phyloP scores from a whole-genome alignment of 441 rosid species.

The Raphanus hybrid region DNA sequence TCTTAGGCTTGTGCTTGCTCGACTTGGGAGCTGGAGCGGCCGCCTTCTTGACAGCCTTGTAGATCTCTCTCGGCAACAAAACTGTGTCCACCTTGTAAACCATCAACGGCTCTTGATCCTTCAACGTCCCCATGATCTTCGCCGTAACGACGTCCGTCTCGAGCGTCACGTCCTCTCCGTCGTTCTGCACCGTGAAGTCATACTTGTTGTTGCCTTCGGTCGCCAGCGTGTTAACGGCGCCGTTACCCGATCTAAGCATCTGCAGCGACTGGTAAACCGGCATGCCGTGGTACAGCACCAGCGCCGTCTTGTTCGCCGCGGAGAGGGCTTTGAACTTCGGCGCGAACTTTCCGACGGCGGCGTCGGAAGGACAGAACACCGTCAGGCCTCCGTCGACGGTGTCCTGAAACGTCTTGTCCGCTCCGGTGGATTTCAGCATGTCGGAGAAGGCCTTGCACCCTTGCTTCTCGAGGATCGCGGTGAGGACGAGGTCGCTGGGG shows the following conservation, averaged over 20 bases:
- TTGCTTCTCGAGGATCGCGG: constrained; percentile 56
- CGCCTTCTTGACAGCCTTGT: constrained; percentile 45
- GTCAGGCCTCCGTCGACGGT: constrained; percentile 69
- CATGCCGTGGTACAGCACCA: constrained; percentile 63
- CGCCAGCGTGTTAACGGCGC: constrained; percentile 62
- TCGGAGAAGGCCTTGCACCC: constrained; percentile 69
- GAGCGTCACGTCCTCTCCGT: constrained; percentile 59
- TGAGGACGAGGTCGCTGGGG: constrained; percentile 57
- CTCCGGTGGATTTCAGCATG: constrained; percentile 51
- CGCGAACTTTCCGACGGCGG: constrained; percentile 51
- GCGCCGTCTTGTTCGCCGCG: constrained; percentile 50
- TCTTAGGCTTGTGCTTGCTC: constrained; percentile 40
- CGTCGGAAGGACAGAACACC: constrained; percentile 68
- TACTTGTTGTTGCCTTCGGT: constrained; percentile 63
- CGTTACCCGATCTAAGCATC: constrained; percentile 61
- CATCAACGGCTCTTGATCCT: constrained; percentile 63
- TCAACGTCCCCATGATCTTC: constrained; percentile 53
- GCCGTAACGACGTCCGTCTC: constrained; percentile 61
- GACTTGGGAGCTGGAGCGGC: constrained; percentile 39
- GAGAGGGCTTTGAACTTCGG: constrained; percentile 63
- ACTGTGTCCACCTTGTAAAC: constrained; percentile 60
- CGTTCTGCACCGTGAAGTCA: constrained; percentile 63
- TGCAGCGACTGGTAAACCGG: constrained; percentile 63
- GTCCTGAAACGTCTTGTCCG: constrained; percentile 57
- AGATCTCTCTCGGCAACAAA: constrained; percentile 58